Percentiles rank a stretch among this genome's conserved stretches.
Conservation (phyloP, 441 rosid genomes). For the California macrophylla region DNA sequence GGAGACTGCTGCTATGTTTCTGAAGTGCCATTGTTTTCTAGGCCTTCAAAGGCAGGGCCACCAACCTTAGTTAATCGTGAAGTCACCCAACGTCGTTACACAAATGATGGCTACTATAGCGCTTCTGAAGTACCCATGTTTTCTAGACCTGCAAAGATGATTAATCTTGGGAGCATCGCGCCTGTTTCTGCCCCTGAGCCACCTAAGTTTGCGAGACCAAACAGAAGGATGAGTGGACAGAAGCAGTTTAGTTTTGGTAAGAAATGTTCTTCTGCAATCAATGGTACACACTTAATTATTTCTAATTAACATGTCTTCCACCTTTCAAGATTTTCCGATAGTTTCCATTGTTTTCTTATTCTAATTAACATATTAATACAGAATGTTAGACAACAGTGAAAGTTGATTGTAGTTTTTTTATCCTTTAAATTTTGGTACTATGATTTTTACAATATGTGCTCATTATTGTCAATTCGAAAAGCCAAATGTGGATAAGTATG, state of each 20-base stretch:
- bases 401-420: neutral
- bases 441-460: neutral
- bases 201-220: conserved; percentile 42
- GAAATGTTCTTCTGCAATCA: conserved; percentile 14
- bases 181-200: conserved; percentile 21
- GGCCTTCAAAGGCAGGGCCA: conserved; percentile 6
- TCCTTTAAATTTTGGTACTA: neutral
- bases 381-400: neutral
- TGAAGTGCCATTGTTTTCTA: conserved; percentile 33
- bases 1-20: conserved; percentile 19
- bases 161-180: conserved; percentile 8
- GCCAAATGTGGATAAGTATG: neutral
- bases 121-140: conserved; percentile 8
- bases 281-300: conserved; percentile 20
- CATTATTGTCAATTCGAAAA: neutral
- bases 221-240: conserved; percentile 15
- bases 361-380: too few species aligned
- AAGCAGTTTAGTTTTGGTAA: conserved; percentile 14
- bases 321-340: neutral
- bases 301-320: neutral
- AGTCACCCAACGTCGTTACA: neutral
- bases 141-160: conserved; percentile 33
- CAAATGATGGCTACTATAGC: neutral
- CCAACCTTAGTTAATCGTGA: neutral
- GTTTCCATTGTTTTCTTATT: too few species aligned